phyloP scores from a whole-genome alignment of 1,139 yeast genomes.

The Hyphopichia fennica region DNA sequence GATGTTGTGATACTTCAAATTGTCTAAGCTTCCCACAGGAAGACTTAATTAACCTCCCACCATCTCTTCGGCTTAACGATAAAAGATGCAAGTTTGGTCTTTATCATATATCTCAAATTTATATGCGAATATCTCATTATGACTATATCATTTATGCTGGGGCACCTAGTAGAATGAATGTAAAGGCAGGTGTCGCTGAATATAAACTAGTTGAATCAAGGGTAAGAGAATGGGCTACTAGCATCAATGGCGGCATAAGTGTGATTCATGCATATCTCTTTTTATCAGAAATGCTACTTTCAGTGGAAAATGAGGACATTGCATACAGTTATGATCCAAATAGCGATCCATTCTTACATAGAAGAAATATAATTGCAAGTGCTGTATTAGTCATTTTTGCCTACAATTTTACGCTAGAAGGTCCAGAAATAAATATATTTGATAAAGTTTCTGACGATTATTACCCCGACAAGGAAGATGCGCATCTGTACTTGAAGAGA shows the following conservation, averaged over 20 bases:
- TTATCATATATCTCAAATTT: conserved; percentile 69
- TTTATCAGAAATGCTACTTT: conserved; percentile 56
- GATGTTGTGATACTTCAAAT: conserved; percentile 31
- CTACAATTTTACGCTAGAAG: conserved; percentile 3
- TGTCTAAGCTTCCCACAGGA: conserved; percentile 13
- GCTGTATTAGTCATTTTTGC: conserved; percentile 4
- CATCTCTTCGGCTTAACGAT: conserved; percentile 13
- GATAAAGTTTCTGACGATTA: conserved; percentile 37
- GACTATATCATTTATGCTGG: conserved; percentile 76
- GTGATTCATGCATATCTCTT: conserved; percentile 60
- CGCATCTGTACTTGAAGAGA: conserved; percentile 35
- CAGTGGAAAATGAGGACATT: conserved; percentile 36
- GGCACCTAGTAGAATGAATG: conserved; percentile 76
- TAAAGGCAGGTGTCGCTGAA: conserved; percentile 53
- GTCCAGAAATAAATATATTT: conserved; percentile 5
- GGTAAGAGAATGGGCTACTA: conserved; percentile 46
- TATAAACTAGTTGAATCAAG: conserved; percentile 48
- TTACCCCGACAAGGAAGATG: conserved; percentile 32
- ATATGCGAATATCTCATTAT: conserved; percentile 62
- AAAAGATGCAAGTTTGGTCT: conserved; percentile 51
- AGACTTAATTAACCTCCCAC: conserved; percentile 1
- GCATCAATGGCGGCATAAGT: conserved; percentile 26
- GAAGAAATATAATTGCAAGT: conserved; percentile 4
- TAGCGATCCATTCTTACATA: conserved; percentile 5
- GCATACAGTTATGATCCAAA: conserved; percentile 13